Conservation (phyloP, 176 grass and related monocot species). For the Oropetium thomaeum region DNA sequence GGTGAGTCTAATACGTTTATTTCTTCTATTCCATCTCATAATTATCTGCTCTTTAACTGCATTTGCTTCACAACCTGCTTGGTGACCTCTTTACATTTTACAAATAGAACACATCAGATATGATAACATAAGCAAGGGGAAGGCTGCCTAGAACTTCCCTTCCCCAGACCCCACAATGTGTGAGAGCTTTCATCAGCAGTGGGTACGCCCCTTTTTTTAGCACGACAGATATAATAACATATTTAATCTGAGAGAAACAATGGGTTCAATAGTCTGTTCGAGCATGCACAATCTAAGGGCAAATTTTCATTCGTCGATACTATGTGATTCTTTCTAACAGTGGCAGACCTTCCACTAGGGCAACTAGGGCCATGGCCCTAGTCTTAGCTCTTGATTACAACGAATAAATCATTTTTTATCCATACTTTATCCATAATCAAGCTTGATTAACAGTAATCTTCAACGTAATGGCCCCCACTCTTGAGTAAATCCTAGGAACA, state of each 20-base stretch:
- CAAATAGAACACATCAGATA: background rate
- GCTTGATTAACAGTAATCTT: too few relatives aligned
- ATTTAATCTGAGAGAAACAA: background rate
- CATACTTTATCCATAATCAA: too few relatives aligned
- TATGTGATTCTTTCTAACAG: background rate
- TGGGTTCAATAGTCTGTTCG: background rate
- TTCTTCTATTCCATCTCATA: conserved; percentile 7
- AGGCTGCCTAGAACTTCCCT: too few relatives aligned
- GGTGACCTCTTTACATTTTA: background rate
- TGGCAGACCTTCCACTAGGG: too few relatives aligned
- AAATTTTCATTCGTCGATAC: conserved; percentile 1
- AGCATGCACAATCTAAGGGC: background rate
- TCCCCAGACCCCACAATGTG: too few relatives aligned
- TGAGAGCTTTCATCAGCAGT: too few relatives aligned
- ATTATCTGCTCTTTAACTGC: background rate
- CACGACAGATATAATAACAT: conserved; percentile 20
- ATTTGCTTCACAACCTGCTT: conserved; percentile 12
- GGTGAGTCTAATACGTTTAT: conserved; percentile 31
- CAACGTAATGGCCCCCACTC: too few relatives aligned
- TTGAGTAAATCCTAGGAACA: too few relatives aligned
- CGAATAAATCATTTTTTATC: too few relatives aligned
- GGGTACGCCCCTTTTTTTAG: too few relatives aligned
- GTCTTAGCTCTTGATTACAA: too few relatives aligned
- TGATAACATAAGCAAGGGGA: conserved; percentile 12
- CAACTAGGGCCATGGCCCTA: too few relatives aligned